Base-by-base conservation (phyloP, 306 rosid species). In the Dryas octopetala region DNA sequence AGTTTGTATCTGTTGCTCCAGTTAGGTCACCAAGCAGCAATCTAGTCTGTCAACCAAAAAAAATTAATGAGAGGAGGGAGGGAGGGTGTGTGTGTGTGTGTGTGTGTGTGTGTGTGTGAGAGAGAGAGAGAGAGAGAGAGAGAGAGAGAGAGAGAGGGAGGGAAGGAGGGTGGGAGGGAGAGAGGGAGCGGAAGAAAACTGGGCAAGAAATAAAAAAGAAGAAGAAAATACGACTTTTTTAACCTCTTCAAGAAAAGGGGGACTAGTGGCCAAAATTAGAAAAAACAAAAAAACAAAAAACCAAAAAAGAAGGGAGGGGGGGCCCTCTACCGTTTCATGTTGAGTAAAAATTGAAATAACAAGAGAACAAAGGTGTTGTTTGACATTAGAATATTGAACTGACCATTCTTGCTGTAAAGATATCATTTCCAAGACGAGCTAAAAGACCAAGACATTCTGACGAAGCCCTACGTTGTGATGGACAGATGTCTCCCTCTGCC, bases 371-470 rank as follows among this genome's bases (percentile, higher is more conserved):
- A 72, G 63, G 53, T 52, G 76, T 38, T 68, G 57, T 75, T 51
- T 76, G 50, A 65, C 16, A 58, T 16, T 55, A 74, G 15, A 80
- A 63, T 64, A 80, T 41, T 69, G 76, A 84, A 80, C 85, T 81
- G 75, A 86, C 98, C 96, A 91, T 88, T 87, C 96, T 90, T 59
- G 98, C 98, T 71, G 97, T 90, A 85, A 90, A 95, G 78, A 90
- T 67, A 78, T 95, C 98, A 67, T 88, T 91, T 81, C 98, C 98
- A 81, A 91, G 85, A 78, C 98, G 97, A 79, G 98, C 96, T 76
- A 95, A 84, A 77, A 88, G 86, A 75, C 98, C 98, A 72, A 95
- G 89, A 64, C 96, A 91, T 87, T 95, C 98, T 28, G 91, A 89
- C 0, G 97, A 82, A 77, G 98, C 97, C 79, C 98, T 82, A 43